A percentile compares a stretch with the other conserved stretches of the same genome.
Evolutionary conservation across 129 eudicot genomes (phyloP).

Genomic region (Tanacetum coccineum): DNA sequence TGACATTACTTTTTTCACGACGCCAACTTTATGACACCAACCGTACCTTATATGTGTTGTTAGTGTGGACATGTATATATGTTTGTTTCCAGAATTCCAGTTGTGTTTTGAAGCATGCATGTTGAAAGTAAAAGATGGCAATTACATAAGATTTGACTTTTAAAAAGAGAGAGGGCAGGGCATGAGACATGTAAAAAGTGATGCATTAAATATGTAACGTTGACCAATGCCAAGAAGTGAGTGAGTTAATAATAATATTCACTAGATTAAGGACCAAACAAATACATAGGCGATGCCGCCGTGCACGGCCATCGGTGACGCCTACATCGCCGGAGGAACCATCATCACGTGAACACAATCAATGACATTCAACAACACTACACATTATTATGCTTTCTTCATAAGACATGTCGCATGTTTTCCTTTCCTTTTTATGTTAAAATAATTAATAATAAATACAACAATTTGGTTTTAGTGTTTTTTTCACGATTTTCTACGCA

Average conservation of each 20-base stretch:
- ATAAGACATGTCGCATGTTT: conserved; percentile 27
- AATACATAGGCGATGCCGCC: conserved; percentile 41
- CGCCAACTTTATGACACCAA: too few relatives aligned
- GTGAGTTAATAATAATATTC: conserved; percentile 9
- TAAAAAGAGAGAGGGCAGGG: background rate
- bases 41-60: too few relatives aligned
- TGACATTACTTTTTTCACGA: too few relatives aligned
- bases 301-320: conserved; percentile 49
- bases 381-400: conserved; percentile 8
- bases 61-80: background rate
- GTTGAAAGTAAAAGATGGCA: background rate
- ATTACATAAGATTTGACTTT: conserved; percentile 30
- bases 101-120: conserved; percentile 20
- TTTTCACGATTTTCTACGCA: too few relatives aligned
- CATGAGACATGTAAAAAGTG: background rate
- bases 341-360: conserved; percentile 38
- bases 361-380: background rate
- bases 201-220: conserved; percentile 12
- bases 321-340: conserved; percentile 33
- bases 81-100: conserved; percentile 19
- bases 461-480: too few relatives aligned
- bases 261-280: conserved; percentile 24
- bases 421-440: background rate
- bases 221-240: conserved; percentile 31
- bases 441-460: too few relatives aligned